Base-by-base conservation (phyloP, 805 yeast species). In the Blastobotrys mokoenaii region DNA sequence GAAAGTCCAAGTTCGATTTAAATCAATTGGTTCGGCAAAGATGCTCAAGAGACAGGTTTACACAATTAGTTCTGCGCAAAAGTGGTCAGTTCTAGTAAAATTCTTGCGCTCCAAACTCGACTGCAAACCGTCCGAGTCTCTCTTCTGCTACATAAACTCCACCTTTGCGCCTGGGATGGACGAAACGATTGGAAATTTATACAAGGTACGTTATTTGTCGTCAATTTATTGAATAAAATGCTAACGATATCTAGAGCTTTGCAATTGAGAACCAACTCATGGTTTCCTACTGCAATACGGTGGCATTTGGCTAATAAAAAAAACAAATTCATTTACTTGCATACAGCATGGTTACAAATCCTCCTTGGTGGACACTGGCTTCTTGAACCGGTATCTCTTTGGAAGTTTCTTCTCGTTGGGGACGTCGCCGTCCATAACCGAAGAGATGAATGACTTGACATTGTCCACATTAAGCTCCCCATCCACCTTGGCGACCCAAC, bases 11-110 rank as follows among this genome's bases (percentile, higher is more conserved):
- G 63, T 77, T 14, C 64, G 79, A 38, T 71, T 77, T 48, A 67
- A 69, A 46, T 72, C 82, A 3, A 72, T 77, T 34, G 82, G 82
- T 0, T 71, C 79, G 1, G 71, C 81, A 0, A 71, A 72, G 1
- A 60, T 66, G 1, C 63, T 77, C 16, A 59, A 58, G n/a, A 76
- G 76, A n/a, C 60, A 63, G 2, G 67, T 70, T 11, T 72, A 72
- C 49, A 68, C 61, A 40, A 73, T 77, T 3, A 62, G 71, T 2
- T 58, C 70, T 3, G 56, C 64, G 17, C 77, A 72, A 54, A 61
- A 66, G n/a, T 67, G 77, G 35, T 63, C 71, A 3, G 70, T 73
- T 2, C 60, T 77, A 27, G 64, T 65, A 27, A 63, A 62, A 48
- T 77, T 71, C 48, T 53, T 77, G 29, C 58, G 67, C 16, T 64